Percentiles rank a stretch among this genome's conserved stretches.
phyloP scores from a whole-genome alignment of 2,329 filamentous ascomycete genomes.

The Fonsecaea erecta region DNA sequence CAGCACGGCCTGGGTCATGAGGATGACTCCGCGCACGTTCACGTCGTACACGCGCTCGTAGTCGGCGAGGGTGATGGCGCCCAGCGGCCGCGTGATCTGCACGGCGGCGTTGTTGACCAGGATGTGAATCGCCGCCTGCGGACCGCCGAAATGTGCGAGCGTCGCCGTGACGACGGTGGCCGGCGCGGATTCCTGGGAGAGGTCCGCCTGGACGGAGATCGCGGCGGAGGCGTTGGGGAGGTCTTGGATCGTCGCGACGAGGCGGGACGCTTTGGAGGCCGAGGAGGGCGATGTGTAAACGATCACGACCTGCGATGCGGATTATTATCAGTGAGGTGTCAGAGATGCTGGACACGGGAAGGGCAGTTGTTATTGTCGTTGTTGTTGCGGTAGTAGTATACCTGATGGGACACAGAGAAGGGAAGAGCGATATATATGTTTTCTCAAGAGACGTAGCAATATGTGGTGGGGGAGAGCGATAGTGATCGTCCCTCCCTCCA shows the following conservation, averaged over 20 bases:
- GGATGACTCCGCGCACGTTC: conserved; percentile 60
- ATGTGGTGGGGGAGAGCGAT: not conserved
- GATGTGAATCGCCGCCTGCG: conserved; percentile 38
- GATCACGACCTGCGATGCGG: conserved; percentile 46
- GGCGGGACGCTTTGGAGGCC: conserved; percentile 40
- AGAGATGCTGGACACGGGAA: too few relatives aligned
- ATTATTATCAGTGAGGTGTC: too few relatives aligned
- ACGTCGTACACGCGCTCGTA: conserved; percentile 61
- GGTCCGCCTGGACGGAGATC: conserved; percentile 48
- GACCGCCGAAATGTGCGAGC: conserved; percentile 34
- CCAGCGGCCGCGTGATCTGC: conserved; percentile 45
- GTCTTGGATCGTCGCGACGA: conserved; percentile 44
- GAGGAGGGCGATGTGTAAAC: conserved; percentile 51
- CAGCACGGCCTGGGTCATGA: conserved; percentile 60
- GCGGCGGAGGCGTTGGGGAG: conserved; percentile 45
- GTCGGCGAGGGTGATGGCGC: conserved; percentile 54
- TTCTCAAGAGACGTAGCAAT: not conserved
- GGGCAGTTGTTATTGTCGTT: too few relatives aligned
- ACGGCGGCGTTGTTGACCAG: conserved; percentile 48
- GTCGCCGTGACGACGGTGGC: conserved; percentile 32
- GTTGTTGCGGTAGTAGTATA: too few relatives aligned
- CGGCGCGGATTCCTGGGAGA: conserved; percentile 37
- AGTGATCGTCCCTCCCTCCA: too few relatives aligned
- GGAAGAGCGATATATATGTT: too few relatives aligned
- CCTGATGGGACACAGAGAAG: too few relatives aligned